Percentiles rank a stretch among this genome's conserved stretches.
Evolutionary conservation across 257 asterid genomes (phyloP).

Genomic region (Capsicum rhomboideum): DNA sequence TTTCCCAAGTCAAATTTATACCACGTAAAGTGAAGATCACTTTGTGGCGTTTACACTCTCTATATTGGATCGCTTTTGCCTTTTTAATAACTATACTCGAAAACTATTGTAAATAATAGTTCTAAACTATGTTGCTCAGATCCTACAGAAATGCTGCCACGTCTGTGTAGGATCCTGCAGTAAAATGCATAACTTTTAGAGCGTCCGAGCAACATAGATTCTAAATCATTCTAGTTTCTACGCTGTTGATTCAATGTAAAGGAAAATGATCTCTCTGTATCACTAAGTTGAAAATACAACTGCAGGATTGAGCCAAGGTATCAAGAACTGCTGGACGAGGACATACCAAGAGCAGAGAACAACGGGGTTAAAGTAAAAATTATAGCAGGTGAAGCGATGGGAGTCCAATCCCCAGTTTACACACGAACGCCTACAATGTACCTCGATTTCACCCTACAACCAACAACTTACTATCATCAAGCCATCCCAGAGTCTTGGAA

Average conservation of each 20-base stretch:
- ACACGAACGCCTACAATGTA: constrained; percentile 87
- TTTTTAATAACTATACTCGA: background rate
- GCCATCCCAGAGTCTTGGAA: constrained; percentile 71
- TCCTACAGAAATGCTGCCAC: background rate
- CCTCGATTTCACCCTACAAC: constrained; percentile 67
- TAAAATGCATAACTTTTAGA: background rate
- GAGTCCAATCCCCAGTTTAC: constrained; percentile 69
- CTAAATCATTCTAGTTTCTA: background rate
- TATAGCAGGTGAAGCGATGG: constrained; percentile 93
- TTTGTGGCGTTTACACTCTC: background rate
- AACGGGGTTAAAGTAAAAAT: constrained; percentile 71
- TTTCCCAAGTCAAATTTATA: background rate
- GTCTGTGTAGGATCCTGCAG: background rate
- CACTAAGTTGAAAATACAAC: background rate
- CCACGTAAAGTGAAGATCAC: background rate
- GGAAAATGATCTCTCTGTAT: background rate
- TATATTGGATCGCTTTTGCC: background rate
- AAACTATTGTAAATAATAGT: background rate
- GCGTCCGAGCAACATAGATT: background rate
- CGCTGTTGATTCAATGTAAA: background rate
- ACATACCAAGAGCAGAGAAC: constrained; percentile 57
- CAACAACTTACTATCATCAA: constrained; percentile 52
- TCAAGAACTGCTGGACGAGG: constrained; percentile 60
- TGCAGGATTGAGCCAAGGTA: constrained; percentile 84
- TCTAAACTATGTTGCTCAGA: background rate